phyloP scores from a whole-genome alignment of 768 basidiomycete species.

The Terana coerulea region DNA sequence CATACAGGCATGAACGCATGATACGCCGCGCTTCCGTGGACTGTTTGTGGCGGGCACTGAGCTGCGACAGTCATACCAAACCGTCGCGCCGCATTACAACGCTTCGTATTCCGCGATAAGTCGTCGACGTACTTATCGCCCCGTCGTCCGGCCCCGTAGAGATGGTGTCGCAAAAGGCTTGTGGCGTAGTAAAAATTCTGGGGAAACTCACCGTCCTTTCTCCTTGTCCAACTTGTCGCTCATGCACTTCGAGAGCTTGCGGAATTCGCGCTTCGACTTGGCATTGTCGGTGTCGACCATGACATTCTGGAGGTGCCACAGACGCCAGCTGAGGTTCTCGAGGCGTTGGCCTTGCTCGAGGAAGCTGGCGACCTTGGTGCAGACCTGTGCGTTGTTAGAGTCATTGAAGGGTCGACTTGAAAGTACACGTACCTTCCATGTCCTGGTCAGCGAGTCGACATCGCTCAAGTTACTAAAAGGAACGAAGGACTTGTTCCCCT shows the following conservation, averaged over 20 bases:
- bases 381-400: conserved; percentile 50
- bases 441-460: conserved; percentile 80
- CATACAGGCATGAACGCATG: no score
- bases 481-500: conserved; percentile 94
- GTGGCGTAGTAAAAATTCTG: conserved; percentile 1
- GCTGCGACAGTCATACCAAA: no score
- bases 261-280: conserved; percentile 85
- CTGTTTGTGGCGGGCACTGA: no score
- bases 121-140: no score
- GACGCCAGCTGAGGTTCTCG: conserved; percentile 89
- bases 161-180: neutral
- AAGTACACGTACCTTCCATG: conserved; percentile 68
- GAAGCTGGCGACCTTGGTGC: conserved; percentile 86
- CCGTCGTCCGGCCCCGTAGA: no score
- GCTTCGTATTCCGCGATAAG: conserved; percentile 1
- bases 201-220: conserved; percentile 75
- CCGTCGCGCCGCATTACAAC: no score
- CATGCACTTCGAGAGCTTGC: conserved; percentile 85
- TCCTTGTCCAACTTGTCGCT: conserved; percentile 91
- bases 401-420: neutral
- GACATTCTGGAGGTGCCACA: conserved; percentile 89
- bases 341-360: conserved; percentile 89
- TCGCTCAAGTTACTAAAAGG: conserved; percentile 88
- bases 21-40: no score
- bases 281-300: conserved; percentile 92